phyloP scores from a whole-genome alignment of 2,329 filamentous ascomycete species.

The Penicillium sp. region DNA sequence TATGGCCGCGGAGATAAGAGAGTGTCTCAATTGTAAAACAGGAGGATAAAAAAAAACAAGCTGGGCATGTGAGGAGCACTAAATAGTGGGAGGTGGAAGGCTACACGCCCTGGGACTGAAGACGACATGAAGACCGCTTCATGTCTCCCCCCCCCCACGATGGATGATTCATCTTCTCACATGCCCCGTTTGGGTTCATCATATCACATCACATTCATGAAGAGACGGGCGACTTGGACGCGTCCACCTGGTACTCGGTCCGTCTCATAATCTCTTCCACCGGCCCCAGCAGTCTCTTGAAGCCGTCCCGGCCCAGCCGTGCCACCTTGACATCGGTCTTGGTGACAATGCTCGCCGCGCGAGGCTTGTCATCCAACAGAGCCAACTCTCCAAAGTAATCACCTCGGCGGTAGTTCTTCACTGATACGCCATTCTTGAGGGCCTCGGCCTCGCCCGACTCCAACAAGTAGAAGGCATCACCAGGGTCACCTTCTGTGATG shows the following conservation, averaged over 20 bases:
- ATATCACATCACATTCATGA: slow-evolving; percentile 23
- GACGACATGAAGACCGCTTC: no score
- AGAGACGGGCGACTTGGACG: slow-evolving; percentile 25
- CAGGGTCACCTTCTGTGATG: slow-evolving; percentile 86
- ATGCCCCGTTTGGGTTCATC: slow-evolving; percentile 9
- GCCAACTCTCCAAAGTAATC: slow-evolving; percentile 98
- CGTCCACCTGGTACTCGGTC: slow-evolving; percentile 43
- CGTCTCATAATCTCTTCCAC: slow-evolving; percentile 94
- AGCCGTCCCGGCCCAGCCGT: slow-evolving; percentile 86
- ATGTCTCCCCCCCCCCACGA: no score
- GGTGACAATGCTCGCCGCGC: slow-evolving; percentile 83
- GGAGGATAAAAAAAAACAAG: background rate
- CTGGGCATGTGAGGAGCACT: no score
- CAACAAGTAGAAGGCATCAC: slow-evolving; percentile 86
- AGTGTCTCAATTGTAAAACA: slow-evolving; percentile 1
- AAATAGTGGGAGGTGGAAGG: no score
- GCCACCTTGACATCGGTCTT: slow-evolving; percentile 89
- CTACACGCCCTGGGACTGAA: no score
- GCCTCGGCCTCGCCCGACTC: slow-evolving; percentile 85
- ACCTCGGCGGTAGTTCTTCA: slow-evolving; percentile 82
- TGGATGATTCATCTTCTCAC: background rate
- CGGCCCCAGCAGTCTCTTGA: slow-evolving; percentile 86
- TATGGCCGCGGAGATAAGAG: slow-evolving; percentile 10
- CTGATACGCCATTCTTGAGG: slow-evolving; percentile 70
- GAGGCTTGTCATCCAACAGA: slow-evolving; percentile 85